These are phyloP conservation scores for Flaveria floridana DNA, from an alignment of 140 eudicot species.

Conservation along the genomic window DNA sequence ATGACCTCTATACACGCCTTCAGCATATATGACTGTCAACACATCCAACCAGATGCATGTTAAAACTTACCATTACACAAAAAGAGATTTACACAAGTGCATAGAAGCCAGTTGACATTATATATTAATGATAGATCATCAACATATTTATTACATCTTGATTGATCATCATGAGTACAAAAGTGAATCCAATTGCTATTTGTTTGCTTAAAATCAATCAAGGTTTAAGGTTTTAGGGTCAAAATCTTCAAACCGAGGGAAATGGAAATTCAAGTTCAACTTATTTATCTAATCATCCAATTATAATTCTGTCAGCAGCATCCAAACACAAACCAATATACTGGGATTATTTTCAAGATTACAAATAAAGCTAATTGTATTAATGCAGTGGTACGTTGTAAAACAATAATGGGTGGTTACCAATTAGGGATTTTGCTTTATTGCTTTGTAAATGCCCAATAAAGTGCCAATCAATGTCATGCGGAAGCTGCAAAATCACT, in stretches of 20 bases:
- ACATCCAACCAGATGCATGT: neutral
- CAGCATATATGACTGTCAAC: neutral
- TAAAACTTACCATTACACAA: neutral
- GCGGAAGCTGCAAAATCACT: slow-evolving; percentile 64
- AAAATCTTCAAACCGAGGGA: neutral
- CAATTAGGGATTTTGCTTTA: slow-evolving; percentile 68
- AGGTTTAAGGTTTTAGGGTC: neutral
- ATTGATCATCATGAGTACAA: neutral
- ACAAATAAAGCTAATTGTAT: too few species aligned
- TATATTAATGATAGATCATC: too few species aligned
- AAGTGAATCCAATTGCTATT: neutral
- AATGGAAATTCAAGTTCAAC: neutral
- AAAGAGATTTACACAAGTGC: neutral
- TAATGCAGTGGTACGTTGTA: too few species aligned
- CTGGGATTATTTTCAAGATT: too few species aligned
- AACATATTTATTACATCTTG: neutral
- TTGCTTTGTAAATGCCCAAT: slow-evolving; percentile 92
- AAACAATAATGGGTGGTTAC: slow-evolving; percentile 31
- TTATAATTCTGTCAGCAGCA: neutral
- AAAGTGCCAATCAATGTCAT: slow-evolving; percentile 84
- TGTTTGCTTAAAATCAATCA: too few species aligned
- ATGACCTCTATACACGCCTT: neutral
- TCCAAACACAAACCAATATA: too few species aligned
- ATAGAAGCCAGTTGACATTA: neutral
- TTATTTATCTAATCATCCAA: neutral